phyloP scores from a whole-genome alignment of 352 stramenopile genomes.

The Globisporangium uncinulatum region DNA sequence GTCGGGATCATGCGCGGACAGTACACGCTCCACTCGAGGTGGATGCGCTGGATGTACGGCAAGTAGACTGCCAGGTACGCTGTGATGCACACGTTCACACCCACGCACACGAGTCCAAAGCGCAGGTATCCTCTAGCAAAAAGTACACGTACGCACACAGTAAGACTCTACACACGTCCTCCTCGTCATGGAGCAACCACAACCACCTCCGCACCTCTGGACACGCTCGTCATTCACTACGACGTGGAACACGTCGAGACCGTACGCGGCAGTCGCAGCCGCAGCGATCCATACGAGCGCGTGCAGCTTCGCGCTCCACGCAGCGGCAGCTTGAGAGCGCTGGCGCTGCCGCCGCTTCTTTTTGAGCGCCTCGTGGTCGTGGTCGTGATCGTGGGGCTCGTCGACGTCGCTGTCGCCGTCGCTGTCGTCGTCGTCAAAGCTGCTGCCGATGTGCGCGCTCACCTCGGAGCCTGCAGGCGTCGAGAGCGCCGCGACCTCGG shows the following conservation, averaged over 20 bases:
- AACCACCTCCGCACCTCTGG: slow-evolving; percentile 22
- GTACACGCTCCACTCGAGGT: slow-evolving; percentile 89
- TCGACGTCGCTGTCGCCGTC: slow-evolving; percentile 15
- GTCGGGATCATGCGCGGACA: slow-evolving; percentile 90
- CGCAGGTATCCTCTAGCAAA: slow-evolving; percentile 70
- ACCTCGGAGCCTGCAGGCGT: slow-evolving; percentile 10
- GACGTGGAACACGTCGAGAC: slow-evolving; percentile 66
- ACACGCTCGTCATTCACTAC: slow-evolving; percentile 58
- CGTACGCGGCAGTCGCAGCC: slow-evolving; percentile 45
- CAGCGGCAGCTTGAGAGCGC: slow-evolving; percentile 39
- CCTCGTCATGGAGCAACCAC: background rate
- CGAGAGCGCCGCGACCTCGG: slow-evolving; percentile 12
- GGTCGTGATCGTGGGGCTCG: slow-evolving; percentile 26
- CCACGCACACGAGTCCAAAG: slow-evolving; percentile 66
- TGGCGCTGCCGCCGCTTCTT: slow-evolving; percentile 17
- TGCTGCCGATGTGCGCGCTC: slow-evolving; percentile 18
- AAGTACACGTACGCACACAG: background rate
- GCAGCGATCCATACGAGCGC: slow-evolving; percentile 67
- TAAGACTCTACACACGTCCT: slow-evolving; percentile 1
- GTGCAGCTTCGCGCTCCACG: slow-evolving; percentile 70
- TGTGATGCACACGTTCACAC: slow-evolving; percentile 84
- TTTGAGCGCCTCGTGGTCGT: slow-evolving; percentile 23
- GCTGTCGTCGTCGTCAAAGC: slow-evolving; percentile 24
- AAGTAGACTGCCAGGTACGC: slow-evolving; percentile 84
- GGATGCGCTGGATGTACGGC: slow-evolving; percentile 77